Conservation (phyloP, 108 stramenopile genomes). For the Parmales sp. region DNA sequence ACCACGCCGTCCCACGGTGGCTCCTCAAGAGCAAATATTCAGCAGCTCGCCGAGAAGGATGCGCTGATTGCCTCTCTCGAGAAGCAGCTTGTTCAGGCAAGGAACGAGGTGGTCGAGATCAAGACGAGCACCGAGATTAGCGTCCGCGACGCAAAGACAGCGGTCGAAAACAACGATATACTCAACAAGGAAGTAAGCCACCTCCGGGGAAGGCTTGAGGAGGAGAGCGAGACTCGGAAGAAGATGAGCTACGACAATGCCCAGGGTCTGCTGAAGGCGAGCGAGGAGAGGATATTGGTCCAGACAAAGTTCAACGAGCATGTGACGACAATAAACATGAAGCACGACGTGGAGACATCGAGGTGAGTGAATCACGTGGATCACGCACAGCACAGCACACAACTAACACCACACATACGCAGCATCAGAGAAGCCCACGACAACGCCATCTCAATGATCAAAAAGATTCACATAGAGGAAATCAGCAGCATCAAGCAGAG, state of each 20-base stretch:
- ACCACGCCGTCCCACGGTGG: background rate
- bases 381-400: too few species aligned
- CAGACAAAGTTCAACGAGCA: constrained; percentile 6
- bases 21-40: background rate
- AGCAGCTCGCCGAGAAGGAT: background rate
- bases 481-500: background rate
- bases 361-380: too few species aligned
- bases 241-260: background rate
- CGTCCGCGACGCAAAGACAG: background rate
- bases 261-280: background rate
- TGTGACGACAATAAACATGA: background rate
- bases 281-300: background rate
- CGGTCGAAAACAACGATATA: background rate
- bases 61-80: background rate
- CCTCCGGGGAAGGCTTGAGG: background rate
- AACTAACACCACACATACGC: too few species aligned
- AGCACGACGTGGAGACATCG: background rate
- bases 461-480: constrained; percentile 4
- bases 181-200: background rate
- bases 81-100: background rate
- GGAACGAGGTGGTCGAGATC: background rate
- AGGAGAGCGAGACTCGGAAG: background rate
- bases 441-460: background rate
- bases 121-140: background rate
- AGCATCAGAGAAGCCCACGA: background rate